Evolutionary conservation across 2,329 filamentous ascomycete species (phyloP), one percentile per base, ranked within the genome.

Genomic region (Diaporthe sp.): DNA sequence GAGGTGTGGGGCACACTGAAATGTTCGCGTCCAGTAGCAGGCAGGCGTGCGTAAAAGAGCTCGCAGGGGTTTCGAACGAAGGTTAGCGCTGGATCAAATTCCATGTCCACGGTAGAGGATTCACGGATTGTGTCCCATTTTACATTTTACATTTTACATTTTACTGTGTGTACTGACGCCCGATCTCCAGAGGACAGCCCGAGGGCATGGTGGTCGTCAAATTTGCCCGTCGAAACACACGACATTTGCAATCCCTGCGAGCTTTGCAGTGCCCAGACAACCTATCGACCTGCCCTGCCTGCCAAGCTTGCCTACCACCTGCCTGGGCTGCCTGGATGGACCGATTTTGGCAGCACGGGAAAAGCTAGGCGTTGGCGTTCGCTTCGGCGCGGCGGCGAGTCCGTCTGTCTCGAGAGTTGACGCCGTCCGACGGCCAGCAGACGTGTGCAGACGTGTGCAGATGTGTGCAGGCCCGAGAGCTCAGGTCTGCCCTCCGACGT

Each of bases 191-290:
- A 22, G 19, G 15, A 35, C n/a, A n/a, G n/a, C n/a, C n/a, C n/a
- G n/a, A n/a, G 27, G 42, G 27, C 12, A 19, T 50, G 19, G 30
- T 37, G n/a, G 44, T 5, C 32, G 44, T 5, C 32, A 37, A 27
- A 27, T 51, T 8, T 50, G 30, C 12, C 44, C 15, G 27, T 35
- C 44, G 6, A 37, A 51, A 50, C 22, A 44, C 17, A n/a, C 63
- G 30, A 51, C 44, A 25, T 51, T 19, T 51, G 61, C 27, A 32
- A 51, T 37, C 61, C 61, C 61, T 66, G 61, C 44, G 44, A 65
- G 39, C 39, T 50, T 27, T 22, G n/a, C 25, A 42, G n/a, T 35
- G 61, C 61, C 61, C 61, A 66, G 61, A 66, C 61, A n/a, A 4
- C 30, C 30, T 61, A 61, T 61, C 37, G n/a, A 27, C 58, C 37